phyloP scores from a whole-genome alignment of 306 rosid species.

The Sicyos baderoa region DNA sequence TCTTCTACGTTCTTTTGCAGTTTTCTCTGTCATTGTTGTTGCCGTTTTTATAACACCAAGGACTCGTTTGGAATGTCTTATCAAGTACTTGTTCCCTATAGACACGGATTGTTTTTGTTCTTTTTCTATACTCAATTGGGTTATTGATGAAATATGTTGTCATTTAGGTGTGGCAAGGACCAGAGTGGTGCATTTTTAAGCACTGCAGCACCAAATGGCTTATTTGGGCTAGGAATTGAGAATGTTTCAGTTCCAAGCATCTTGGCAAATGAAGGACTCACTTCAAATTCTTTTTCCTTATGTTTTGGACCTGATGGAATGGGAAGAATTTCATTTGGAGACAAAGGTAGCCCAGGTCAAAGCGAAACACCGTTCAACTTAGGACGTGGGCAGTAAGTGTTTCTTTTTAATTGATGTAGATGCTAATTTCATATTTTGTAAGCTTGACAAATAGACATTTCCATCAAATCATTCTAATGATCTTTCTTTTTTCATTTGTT shows the following conservation, averaged over 20 bases:
- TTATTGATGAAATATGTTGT: slow-evolving; percentile 32
- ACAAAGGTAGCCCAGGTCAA: slow-evolving; percentile 37
- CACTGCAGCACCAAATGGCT: slow-evolving; percentile 80
- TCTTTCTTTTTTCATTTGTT: slow-evolving; percentile 13
- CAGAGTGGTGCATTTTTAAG: slow-evolving; percentile 68
- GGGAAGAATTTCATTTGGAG: slow-evolving; percentile 21
- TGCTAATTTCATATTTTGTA: not conserved
- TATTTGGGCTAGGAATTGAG: slow-evolving; percentile 76
- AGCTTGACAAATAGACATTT: not conserved
- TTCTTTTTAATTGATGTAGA: not conserved
- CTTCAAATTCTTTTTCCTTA: slow-evolving; percentile 79
- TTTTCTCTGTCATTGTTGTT: too few relatives aligned
- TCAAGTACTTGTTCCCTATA: not conserved
- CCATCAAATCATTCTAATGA: slow-evolving; percentile 18
- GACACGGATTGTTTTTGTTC: not conserved
- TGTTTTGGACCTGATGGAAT: slow-evolving; percentile 50
- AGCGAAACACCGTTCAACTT: slow-evolving; percentile 63
- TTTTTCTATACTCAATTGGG: slow-evolving; percentile 1
- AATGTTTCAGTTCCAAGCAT: slow-evolving; percentile 69
- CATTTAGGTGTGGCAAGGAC: slow-evolving; percentile 66
- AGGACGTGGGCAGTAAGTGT: slow-evolving; percentile 40
- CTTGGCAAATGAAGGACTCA: slow-evolving; percentile 54
- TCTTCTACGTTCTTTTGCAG: too few relatives aligned
- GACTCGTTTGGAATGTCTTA: not conserved
- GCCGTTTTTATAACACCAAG: too few relatives aligned